Evolutionary conservation across 2,329 filamentous ascomycete genomes (phyloP), one percentile per base, ranked within the genome.

Genomic region (Colletotrichum zoysiae): DNA sequence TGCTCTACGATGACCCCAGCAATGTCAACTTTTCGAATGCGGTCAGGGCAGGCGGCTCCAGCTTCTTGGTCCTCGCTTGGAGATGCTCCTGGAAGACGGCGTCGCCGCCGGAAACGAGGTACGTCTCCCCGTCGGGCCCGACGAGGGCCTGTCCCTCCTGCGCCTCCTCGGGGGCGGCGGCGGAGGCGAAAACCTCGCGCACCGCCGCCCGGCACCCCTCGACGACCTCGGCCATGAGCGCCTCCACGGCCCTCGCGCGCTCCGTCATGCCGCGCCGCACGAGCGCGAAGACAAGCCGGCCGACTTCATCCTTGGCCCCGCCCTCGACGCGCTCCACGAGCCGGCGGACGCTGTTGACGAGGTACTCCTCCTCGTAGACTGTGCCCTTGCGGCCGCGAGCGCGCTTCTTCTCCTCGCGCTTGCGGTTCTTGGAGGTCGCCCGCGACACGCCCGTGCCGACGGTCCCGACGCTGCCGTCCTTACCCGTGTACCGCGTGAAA

Each of bases 301-400:
- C 88, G 0, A 94, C 89, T 79, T 99, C 96, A 0, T 89, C 86
- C 62, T 90, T 88, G 3, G 92, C 87, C 30, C 86, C 86, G 35
- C 86, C 86, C 80, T 95, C 94, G 30, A 97, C 90, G 46, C 95
- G 88, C 80, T 97, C 94, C 18, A 97, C 89, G 44, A 99, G 86
- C 33, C 96, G 87, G 16, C 92, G 89, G 46, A 98, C 91, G 76
- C 92, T 95, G 80, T 95, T 96, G 70, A 97, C 91, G 6, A 99
- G 88, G 81, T 99, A 99, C 81, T 98, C 96, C 79, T 98, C 95
- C 81, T 99, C 96, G 81, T 99, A 99, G 6, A 99, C 93, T 20
- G 94, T 97, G 14, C 96, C 96, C 85, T 98, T 98, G 81, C 97
- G 95, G 33, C 96, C 96, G 9, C 94, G 87, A 0, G 96, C 96